Evolutionary conservation across 2,329 filamentous ascomycete genomes (phyloP).

Genomic region (Curvularia lunata): DNA sequence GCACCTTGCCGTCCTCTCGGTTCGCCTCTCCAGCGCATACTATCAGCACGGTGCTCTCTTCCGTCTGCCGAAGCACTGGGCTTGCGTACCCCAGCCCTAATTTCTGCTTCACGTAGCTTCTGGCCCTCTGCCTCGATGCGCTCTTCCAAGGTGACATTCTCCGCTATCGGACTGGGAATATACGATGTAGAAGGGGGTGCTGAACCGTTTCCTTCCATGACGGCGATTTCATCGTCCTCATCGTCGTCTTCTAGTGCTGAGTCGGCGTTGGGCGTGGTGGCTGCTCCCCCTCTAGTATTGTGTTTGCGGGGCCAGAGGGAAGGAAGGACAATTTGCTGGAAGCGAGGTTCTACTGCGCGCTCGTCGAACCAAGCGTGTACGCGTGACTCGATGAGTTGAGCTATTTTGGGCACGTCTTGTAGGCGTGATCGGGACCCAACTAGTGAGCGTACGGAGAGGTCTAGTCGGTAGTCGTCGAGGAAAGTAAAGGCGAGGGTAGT

Average conservation of each 20-base stretch:
- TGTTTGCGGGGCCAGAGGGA: constrained; percentile 84
- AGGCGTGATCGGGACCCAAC: constrained; percentile 79
- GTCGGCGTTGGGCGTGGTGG: constrained; percentile 54
- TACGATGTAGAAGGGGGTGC: constrained; percentile 15
- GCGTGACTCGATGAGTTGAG: constrained; percentile 78
- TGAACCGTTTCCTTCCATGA: constrained; percentile 19
- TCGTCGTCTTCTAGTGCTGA: constrained; percentile 46
- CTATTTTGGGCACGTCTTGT: constrained; percentile 88
- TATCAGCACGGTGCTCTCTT: constrained; percentile 20
- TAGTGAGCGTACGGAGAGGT: constrained; percentile 80
- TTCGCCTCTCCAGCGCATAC: constrained; percentile 41
- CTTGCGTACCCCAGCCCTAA: constrained; percentile 40
- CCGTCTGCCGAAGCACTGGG: constrained; percentile 6
- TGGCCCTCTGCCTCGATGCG: constrained; percentile 46
- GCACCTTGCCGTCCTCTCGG: constrained; percentile 6
- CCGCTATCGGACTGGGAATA: constrained; percentile 14
- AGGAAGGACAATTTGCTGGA: constrained; percentile 84
- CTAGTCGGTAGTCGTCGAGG: constrained; percentile 82
- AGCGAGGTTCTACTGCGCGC: constrained; percentile 81
- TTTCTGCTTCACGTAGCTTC: constrained; percentile 47
- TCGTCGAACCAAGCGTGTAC: constrained; percentile 90
- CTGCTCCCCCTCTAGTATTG: constrained; percentile 78
- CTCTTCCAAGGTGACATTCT: constrained; percentile 35
- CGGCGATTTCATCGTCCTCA: constrained; percentile 20
- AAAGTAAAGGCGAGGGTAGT: constrained; percentile 97